phyloP scores from a whole-genome alignment of 2,329 filamentous ascomycete genomes.

The Drechslerella coelobrocha region DNA sequence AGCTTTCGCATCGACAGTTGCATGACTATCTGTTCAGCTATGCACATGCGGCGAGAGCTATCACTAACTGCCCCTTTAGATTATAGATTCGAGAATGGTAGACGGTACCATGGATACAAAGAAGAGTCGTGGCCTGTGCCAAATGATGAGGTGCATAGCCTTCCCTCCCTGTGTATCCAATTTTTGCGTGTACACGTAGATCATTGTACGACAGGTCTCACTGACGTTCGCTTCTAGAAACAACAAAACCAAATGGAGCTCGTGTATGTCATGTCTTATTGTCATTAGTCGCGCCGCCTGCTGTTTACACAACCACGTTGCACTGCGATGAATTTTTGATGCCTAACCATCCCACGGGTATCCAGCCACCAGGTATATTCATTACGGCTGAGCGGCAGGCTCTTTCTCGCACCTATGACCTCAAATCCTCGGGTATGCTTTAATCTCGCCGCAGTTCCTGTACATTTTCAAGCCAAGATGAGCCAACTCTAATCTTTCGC shows the following conservation, averaged over 20 bases:
- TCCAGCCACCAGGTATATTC: constrained; percentile 54
- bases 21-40: no score
- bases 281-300: neutral
- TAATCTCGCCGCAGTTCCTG: neutral
- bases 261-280: constrained; percentile 22
- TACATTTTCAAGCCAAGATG: neutral
- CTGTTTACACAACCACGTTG: neutral
- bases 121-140: constrained; percentile 63
- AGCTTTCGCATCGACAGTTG: no score
- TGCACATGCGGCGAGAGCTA: neutral
- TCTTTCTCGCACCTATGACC: constrained; percentile 59
- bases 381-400: constrained; percentile 57
- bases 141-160: constrained; percentile 60
- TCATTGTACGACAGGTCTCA: no score
- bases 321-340: no score
- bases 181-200: neutral
- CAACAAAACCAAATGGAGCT: constrained; percentile 51
- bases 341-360: neutral
- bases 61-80: constrained; percentile 6
- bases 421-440: constrained; percentile 53
- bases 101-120: constrained; percentile 63
- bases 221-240: constrained; percentile 39
- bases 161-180: neutral
- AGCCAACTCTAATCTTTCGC: constrained; percentile 1
- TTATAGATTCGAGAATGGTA: constrained; percentile 53